Base-by-base conservation (phyloP, 179 eudicot species). In the Corrigiola litoralis region DNA sequence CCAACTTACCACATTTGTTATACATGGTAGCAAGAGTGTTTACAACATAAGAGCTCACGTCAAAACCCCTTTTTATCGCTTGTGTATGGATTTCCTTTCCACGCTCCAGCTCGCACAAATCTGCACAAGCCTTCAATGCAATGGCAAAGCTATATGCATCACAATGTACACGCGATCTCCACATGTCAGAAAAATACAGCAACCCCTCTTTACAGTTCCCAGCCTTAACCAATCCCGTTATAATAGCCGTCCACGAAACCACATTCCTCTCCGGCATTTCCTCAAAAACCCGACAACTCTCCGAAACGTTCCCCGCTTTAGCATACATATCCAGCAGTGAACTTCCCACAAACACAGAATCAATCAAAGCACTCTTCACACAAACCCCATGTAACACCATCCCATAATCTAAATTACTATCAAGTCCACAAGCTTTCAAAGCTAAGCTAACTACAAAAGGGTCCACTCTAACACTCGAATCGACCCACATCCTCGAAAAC, bases 41-140 rank as follows among this genome's bases (percentile, higher is more conserved):
- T 48, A 61, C 85, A 23, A 92, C 96, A 80, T 76, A 84, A 0
- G 90, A 72, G 37, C 73, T 72, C 9, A 25, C 47, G 76, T 77
- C 85, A 67, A 84, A 79, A 28, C 88, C 95, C 69, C 60, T 82
- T 76, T 87, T 92, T 47, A 87, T 70, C 5, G 84, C 82, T 29
- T 82, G 89, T 5, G 87, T 58, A 66, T 92, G 98, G 34, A 92
- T 77, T 63, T 87, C 95, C 77, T 80, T 87, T 41, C 98, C 98
- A 45, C 71, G 75, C 57, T 76, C 74, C 61, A 89, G 53, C 56
- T 79, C 73, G 57, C 77, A 79, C 13, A 55, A 67, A 59, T 81
- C 85, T 41, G 95, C 86, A 77, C 98, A 92, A 21, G 96, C 96
- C 83, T 92, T 92, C 75, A 89, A 79, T 2, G 92, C 98, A 77